Evolutionary conservation across 805 yeast species (phyloP), one percentile per base, ranked within the genome.

Genomic region (Metschnikowia vanudenii): DNA sequence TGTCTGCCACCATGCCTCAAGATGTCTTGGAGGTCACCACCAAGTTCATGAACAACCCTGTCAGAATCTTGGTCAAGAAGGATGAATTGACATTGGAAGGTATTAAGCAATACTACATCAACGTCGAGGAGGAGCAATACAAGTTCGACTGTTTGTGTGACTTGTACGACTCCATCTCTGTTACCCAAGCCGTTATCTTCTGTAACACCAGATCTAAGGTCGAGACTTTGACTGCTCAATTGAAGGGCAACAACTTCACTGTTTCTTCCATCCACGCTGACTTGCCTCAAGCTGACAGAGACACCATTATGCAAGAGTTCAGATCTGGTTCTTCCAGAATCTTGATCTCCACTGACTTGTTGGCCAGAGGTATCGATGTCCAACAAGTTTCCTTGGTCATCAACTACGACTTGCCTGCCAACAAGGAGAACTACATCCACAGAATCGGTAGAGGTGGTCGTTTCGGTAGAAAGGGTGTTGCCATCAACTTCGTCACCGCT

Each of bases 401-500:
- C 56, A 91, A 91, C 78, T 91, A 89, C 74, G 98, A 91, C 70
- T 73, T 91, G 60, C 97, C 97, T 37, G 77, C 81, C 57, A 86
- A 85, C 75, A 82, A 86, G 69, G 97, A 91, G 71, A 91, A 88
- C 76, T 92, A 94, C 69, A 86, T 92, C 62, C 99, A 92, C 75
- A 82, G 99, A 75, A 95, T 92, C 62, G 99, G 99, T 70, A 84
- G 99, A 75, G 88, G 96, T 59, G 99, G 99, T 63, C 84, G 99
- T 71, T 92, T 92, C 77, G 99, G 99, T 67, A 82, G 99, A 71
- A 92, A 91, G 75, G 99, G 99, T 77, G 92, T 88, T 53, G 97
- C 98, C 52, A 87, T 92, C 67, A 94, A 91, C 77, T 87, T 92
- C 63, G 84, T 91, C 59, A 91, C 98, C 42, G 78, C 76, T 53